These are phyloP conservation scores for Apiospora sp. DNA, from an alignment of 2,329 filamentous ascomycete species.

Conservation along the genomic window DNA sequence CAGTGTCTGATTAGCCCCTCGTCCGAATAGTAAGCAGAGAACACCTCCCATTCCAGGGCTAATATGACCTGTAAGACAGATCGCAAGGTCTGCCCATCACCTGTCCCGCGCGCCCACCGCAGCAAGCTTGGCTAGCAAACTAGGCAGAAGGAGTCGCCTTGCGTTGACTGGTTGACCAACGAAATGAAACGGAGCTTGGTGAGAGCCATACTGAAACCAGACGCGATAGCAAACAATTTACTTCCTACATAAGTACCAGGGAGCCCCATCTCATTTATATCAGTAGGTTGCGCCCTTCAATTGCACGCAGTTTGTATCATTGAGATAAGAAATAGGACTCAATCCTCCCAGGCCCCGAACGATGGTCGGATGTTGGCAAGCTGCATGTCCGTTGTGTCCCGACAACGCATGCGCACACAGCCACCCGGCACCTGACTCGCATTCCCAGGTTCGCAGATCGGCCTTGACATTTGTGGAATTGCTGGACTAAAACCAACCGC, in stretches of 20 bases:
- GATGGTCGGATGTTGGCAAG: background rate
- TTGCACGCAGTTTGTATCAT: background rate
- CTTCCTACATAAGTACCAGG: background rate
- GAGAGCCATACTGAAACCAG: background rate
- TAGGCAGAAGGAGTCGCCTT: background rate
- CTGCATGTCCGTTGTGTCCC: background rate
- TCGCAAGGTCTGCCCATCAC: background rate
- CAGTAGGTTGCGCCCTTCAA: background rate
- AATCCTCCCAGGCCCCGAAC: background rate
- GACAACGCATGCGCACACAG: background rate
- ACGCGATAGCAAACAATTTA: background rate
- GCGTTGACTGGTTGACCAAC: background rate
- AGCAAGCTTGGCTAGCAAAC: background rate
- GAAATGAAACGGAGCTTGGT: constrained; percentile 7
- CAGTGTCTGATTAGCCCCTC: background rate
- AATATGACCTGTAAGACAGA: constrained; percentile 7
- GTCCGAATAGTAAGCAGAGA: background rate
- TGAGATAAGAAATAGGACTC: background rate
- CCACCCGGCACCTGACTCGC: background rate
- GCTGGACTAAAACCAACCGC: background rate
- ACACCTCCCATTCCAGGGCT: background rate
- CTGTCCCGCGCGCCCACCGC: background rate
- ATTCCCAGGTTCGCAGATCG: background rate
- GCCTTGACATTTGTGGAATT: background rate
- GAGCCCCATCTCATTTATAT: background rate